Evolutionary conservation across 2,329 filamentous ascomycete species (phyloP), one percentile per base, ranked within the genome.

Genomic region (Sporothrix humicola): DNA sequence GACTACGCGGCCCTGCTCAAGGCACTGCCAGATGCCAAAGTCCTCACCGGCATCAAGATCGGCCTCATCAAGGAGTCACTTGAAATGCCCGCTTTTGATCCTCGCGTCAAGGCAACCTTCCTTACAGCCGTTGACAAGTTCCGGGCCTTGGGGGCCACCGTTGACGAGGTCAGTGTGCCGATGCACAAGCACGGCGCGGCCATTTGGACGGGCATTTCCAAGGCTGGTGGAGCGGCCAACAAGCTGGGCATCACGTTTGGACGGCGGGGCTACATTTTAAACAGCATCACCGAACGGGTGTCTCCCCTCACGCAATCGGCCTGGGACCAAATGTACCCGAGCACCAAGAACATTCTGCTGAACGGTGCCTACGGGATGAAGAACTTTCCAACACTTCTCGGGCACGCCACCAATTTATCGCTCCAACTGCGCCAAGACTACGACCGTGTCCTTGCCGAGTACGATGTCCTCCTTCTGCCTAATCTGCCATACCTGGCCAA

Each of bases 31-130:
- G 48, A 0, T 26, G 17, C 17, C 3, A 66, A 17, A 78, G 78
- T 73, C 7, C 74, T 79, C 7, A 31, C 75, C n/a, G 80, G 79
- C 3, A 37, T 81, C 46, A 78, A 74, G 20, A 76, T 82, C 4
- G 80, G 80, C 5, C 75, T 82, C 0, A 70, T 82, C 5, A 73
- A 42, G 0, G 79, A 82, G 71, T 79, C 79, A 1, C 77, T 81
- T 13, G 70, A 20, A 5, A 20, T 10, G 48, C 76, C 78, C 2
- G 74, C 76, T 8, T 68, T 77, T 3, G 79, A 81, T 65, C 42
- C 76, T 2, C 73, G 75, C 17, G 78, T 81, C 13, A 72, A 73
- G 20, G 70, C 73, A 15, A 77, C 74, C 6, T 79, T 81, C 61
- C 73, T 71, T 6, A 76, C 76, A 1, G 80, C 81, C 5, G 78